A percentile compares a stretch with the other conserved stretches of the same genome.
These are phyloP conservation scores for Kitagawia praeruptora DNA, from an alignment of 129 eudicot genomes.

Conservation along the genomic window DNA sequence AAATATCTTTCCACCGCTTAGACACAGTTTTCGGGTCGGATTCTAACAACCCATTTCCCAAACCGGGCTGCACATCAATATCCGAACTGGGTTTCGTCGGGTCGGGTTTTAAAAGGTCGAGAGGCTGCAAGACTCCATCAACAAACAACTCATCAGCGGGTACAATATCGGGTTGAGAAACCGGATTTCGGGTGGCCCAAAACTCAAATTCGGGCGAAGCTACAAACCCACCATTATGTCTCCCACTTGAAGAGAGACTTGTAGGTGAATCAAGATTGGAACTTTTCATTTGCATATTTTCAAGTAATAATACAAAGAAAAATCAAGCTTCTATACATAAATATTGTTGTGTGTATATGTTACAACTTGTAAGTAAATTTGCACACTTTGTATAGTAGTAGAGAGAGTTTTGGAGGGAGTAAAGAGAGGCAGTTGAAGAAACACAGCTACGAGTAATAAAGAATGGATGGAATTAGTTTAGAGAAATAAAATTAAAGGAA, in stretches of 20 bases:
- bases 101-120: conserved; percentile 23
- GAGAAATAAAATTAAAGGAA: not conserved
- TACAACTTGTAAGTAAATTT: not conserved
- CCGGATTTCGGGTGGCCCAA: conserved; percentile 44
- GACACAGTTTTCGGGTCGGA: conserved; percentile 26
- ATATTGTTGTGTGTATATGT: not conserved
- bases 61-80: not conserved
- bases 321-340: not conserved
- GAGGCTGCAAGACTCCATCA: conserved; percentile 72
- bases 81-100: conserved; percentile 2
- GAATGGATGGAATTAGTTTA: not conserved
- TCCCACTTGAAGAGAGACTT: conserved; percentile 26
- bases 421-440: not conserved
- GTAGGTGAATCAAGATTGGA: conserved; percentile 12
- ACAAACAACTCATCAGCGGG: conserved; percentile 78
- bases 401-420: not conserved
- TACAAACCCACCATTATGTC: conserved; percentile 19
- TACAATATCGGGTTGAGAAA: conserved; percentile 48
- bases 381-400: not conserved
- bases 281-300: not conserved
- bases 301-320: conserved; percentile 17
- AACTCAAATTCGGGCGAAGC: conserved; percentile 78
- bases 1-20: conserved; percentile 78
- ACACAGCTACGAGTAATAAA: not conserved
- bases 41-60: conserved; percentile 11